A percentile compares a stretch with the other conserved stretches of the same genome.
phyloP scores from a whole-genome alignment of 2,329 filamentous ascomycete genomes.

The Coniochaeta prunicola region DNA sequence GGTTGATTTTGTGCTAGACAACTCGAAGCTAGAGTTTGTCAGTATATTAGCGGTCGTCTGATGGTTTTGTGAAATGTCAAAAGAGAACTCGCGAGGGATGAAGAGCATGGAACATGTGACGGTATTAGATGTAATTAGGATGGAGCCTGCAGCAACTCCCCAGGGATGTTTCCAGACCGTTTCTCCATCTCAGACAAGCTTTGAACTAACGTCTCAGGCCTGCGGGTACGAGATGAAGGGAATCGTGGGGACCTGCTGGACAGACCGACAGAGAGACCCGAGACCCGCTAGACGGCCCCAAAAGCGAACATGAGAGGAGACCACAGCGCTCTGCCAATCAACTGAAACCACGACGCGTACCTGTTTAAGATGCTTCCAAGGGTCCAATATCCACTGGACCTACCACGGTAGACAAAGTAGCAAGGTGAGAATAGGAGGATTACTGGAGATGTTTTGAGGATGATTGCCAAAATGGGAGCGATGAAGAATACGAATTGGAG shows the following conservation, averaged over 20 bases:
- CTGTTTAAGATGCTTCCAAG: not conserved
- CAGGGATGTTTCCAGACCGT: not conserved
- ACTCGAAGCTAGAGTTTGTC: not conserved
- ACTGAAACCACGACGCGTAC: not conserved
- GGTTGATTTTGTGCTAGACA: not conserved
- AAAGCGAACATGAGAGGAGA: not conserved
- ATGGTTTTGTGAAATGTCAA: not conserved
- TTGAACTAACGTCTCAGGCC: not conserved
- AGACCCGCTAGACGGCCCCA: not conserved
- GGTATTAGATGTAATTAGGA: not conserved
- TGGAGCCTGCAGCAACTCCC: not conserved
- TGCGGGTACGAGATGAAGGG: not conserved
- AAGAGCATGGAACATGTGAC: not conserved
- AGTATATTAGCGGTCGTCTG: not conserved
- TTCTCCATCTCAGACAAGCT: not conserved
- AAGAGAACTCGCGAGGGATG: not conserved
- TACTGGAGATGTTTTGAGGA: not conserved
- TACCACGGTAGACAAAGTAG: too few relatives aligned
- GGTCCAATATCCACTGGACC: not conserved
- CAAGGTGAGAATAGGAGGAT: not conserved
- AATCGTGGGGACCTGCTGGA: not conserved
- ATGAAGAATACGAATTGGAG: too few relatives aligned
- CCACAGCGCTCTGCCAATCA: not conserved
- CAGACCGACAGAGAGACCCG: too few relatives aligned
- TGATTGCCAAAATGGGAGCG: not conserved